Evolutionary conservation across 176 grass and related monocot species (phyloP).

Genomic region (Ensete glaucum): DNA sequence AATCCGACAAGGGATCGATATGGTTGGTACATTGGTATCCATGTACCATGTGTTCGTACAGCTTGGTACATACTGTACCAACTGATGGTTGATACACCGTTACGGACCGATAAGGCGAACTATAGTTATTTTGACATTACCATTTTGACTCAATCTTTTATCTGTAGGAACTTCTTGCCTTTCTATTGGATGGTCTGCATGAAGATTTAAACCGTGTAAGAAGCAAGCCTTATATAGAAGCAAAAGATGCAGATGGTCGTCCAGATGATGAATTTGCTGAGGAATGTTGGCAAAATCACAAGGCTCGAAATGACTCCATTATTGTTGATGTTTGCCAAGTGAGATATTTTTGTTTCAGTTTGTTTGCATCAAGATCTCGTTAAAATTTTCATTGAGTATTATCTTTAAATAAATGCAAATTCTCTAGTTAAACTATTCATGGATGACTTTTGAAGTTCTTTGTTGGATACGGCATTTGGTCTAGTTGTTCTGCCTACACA

Average conservation of each 20-base stretch:
- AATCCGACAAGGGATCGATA: too few relatives aligned
- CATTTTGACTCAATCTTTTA: slow-evolving; percentile 7
- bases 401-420: not conserved
- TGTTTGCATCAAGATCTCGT: not conserved
- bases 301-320: slow-evolving; percentile 93
- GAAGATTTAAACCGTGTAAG: slow-evolving; percentile 99
- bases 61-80: too few relatives aligned
- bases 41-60: too few relatives aligned
- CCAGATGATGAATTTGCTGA: slow-evolving; percentile 79
- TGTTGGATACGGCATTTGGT: not conserved
- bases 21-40: too few relatives aligned
- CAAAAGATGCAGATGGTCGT: slow-evolving; percentile 76
- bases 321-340: slow-evolving; percentile 99
- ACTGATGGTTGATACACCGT: too few relatives aligned
- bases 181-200: slow-evolving; percentile 94
- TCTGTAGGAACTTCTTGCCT: slow-evolving; percentile 80
- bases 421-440: not conserved
- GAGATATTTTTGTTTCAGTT: slow-evolving; percentile 2
- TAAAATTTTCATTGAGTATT: not conserved
- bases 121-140: not conserved
- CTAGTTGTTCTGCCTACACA: not conserved
- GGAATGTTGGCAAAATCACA: slow-evolving; percentile 92
- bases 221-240: slow-evolving; percentile 97
- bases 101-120: too few relatives aligned
- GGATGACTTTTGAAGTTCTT: not conserved